phyloP scores from a whole-genome alignment of 805 yeast species.

The Metschnikowia cubensis region DNA sequence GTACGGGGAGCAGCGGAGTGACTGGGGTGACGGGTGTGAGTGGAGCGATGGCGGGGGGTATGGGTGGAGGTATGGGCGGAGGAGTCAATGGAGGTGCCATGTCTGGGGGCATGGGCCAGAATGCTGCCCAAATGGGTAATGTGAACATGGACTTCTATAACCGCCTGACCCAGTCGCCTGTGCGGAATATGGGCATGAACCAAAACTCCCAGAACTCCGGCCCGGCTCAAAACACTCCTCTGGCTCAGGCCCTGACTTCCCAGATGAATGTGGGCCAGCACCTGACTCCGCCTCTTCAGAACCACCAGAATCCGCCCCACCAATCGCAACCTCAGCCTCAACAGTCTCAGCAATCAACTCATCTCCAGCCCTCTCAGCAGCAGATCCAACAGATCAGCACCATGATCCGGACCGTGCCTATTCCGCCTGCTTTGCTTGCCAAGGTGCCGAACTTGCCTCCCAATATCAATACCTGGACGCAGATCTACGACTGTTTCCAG shows the following conservation, averaged over 20 bases:
- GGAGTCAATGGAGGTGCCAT: neutral
- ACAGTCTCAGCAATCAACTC: constrained; percentile 7
- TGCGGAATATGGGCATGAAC: neutral
- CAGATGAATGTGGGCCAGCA: neutral
- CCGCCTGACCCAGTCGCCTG: constrained; percentile 18
- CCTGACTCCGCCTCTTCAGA: too few species aligned
- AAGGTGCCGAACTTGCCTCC: constrained; percentile 76
- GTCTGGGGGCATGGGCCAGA: neutral
- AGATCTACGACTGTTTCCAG: constrained; percentile 60
- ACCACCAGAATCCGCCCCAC: too few species aligned
- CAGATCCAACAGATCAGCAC: constrained; percentile 39
- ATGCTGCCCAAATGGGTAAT: neutral
- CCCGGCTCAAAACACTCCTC: too few species aligned
- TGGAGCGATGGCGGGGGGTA: too few species aligned
- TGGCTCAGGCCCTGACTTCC: neutral
- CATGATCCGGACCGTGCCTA: constrained; percentile 59
- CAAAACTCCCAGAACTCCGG: neutral
- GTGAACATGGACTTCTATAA: constrained; percentile 9
- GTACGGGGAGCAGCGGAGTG: too few species aligned
- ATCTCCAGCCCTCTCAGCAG: constrained; percentile 18
- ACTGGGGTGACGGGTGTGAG: too few species aligned
- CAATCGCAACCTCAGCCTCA: too few species aligned
- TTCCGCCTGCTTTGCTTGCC: constrained; percentile 63
- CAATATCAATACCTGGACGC: constrained; percentile 77
- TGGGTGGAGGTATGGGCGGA: neutral